These are phyloP conservation scores for Populus simonii DNA, from an alignment of 345 rosid genomes.

Conservation along the genomic window DNA sequence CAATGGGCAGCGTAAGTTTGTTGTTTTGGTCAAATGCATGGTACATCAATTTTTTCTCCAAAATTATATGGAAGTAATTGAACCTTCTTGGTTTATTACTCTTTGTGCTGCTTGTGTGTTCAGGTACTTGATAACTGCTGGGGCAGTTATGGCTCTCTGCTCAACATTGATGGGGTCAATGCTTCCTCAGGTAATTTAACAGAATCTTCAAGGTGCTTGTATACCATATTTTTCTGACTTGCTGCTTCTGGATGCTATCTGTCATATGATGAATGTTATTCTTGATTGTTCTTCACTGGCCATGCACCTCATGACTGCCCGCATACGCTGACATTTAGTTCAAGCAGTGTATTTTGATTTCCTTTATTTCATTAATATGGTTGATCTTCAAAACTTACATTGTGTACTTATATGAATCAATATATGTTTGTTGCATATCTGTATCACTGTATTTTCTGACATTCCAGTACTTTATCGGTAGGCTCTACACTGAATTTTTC, in stretches of 20 bases:
- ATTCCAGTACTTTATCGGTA: neutral
- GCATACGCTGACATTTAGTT: neutral
- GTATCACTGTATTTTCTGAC: neutral
- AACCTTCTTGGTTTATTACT: neutral
- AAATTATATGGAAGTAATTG: neutral
- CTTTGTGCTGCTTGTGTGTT: slow-evolving; percentile 18
- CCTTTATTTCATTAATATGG: neutral
- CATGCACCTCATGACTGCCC: neutral
- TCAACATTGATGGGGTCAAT: slow-evolving; percentile 90
- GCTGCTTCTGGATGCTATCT: neutral
- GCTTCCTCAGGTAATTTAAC: slow-evolving; percentile 80
- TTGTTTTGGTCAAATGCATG: neutral
- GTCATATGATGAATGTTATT: neutral
- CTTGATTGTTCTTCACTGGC: neutral
- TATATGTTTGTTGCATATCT: neutral
- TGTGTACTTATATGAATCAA: neutral
- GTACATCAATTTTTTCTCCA: neutral
- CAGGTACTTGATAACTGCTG: slow-evolving; percentile 79
- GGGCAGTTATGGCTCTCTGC: slow-evolving; percentile 95
- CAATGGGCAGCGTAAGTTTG: slow-evolving; percentile 94
- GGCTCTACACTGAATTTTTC: neutral
- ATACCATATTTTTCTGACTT: neutral
- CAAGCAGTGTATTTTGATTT: neutral
- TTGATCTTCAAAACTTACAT: neutral
- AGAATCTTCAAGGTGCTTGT: neutral